These are phyloP conservation scores for Ramaria rubella DNA, from an alignment of 768 basidiomycete genomes.

Conservation along the genomic window DNA sequence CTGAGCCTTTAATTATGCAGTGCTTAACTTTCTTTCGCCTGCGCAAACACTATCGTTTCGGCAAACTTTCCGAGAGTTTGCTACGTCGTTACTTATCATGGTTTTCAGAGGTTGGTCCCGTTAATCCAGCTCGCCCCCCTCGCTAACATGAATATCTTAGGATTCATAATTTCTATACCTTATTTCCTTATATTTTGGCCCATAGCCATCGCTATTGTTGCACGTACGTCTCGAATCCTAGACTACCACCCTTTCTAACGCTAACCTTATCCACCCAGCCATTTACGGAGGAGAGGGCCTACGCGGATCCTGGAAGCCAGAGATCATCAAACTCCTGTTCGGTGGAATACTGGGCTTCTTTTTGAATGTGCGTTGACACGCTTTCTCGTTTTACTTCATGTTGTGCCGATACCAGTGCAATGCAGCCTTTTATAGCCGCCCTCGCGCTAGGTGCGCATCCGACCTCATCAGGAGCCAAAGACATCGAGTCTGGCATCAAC, in stretches of 20 bases:
- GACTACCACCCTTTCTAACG: not conserved
- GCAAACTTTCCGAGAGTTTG: not conserved
- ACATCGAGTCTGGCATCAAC: no score
- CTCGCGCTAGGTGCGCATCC: constrained; percentile 1
- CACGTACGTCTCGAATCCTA: constrained; percentile 1
- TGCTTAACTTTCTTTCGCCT: not conserved
- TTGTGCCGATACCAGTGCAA: not conserved
- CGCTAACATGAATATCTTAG: not conserved
- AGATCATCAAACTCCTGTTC: constrained; percentile 3
- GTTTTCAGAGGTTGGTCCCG: not conserved
- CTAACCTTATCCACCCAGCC: not conserved
- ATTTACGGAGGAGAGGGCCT: not conserved
- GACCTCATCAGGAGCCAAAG: not conserved
- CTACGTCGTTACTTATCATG: not conserved
- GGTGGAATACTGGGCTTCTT: not conserved
- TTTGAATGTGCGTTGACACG: not conserved
- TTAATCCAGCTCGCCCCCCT: not conserved
- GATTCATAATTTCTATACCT: not conserved
- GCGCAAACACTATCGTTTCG: not conserved
- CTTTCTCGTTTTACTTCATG: not conserved
- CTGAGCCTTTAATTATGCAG: not conserved
- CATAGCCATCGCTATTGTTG: constrained; percentile 3
- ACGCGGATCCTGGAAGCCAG: constrained; percentile 8
- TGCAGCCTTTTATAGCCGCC: constrained; percentile 6
- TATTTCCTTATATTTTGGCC: constrained; percentile 8